Base-by-base conservation (phyloP, 2,329 filamentous ascomycete genomes). In the Cladobotryum mycophilum region DNA sequence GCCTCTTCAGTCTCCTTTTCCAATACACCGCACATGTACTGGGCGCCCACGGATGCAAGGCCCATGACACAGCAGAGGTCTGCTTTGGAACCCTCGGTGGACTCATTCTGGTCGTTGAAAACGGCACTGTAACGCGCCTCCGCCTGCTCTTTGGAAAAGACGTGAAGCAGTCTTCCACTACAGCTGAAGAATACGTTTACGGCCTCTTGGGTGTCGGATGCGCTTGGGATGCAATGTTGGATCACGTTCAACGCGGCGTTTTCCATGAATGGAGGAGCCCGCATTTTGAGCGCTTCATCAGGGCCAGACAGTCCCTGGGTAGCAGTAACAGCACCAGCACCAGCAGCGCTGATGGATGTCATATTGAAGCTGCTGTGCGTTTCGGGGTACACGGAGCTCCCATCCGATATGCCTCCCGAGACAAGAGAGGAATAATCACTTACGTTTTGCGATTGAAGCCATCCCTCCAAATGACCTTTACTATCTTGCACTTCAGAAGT, bases 111-210 rank as follows among this genome's bases (percentile, higher is more conserved):
- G 14, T 13, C 22, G n/a, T 35, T 41, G 14, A 48, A 48, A n/a
- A 52, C 41, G n/a, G 20, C 45, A 14, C 22, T 7, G 20, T 48
- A 44, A 15, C 20, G 36, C 14, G 34, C 13, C 20, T 41, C 8
- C 14, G 48, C 33, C 14, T 52, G 49, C 2, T 45, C 25, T 15
- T 36, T 36, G 5, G 48, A 49, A 34, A 54, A 56, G 18, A 56
- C 54, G 17, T 56, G 54, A 18, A 56, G 54, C 15, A 56, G 33
- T 12, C 38, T 41, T 13, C 49, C 52, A 30, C 54, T 54, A 36
- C 40, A 54, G 3, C 15, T 50, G 37, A 50, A 54, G 34, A 56
- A 56, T 18, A 33, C 15, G 12, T 48, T 37, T 11, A 53, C 20
- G 1, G 45, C 50, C 17, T 33, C 38, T 34, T 17, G 47, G 47